Conservation (phyloP, 2,329 filamentous ascomycete genomes). For the Ceratocystis huliohia region DNA sequence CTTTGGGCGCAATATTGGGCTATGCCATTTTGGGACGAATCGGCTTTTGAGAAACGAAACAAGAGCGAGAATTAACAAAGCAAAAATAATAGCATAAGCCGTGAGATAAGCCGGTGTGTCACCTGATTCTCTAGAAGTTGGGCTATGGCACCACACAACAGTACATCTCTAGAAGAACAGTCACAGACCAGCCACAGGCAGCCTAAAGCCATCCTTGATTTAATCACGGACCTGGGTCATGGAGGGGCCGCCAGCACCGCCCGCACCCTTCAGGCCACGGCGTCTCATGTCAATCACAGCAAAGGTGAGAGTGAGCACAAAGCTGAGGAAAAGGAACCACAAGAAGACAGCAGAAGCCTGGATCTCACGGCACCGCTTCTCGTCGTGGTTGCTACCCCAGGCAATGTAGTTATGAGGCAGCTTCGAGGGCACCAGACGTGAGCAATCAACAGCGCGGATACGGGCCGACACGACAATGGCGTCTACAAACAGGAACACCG, state of each 20-base stretch:
- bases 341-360: conserved; percentile 64
- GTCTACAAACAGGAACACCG: conserved; percentile 57
- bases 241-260: conserved; percentile 34
- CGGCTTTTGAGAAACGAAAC: background rate
- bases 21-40: background rate
- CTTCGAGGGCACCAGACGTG: conserved; percentile 32
- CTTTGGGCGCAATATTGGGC: too few relatives aligned
- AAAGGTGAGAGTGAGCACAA: conserved; percentile 45
- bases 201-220: conserved; percentile 15
- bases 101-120: too few relatives aligned
- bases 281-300: conserved; percentile 42
- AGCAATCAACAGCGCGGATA: conserved; percentile 56
- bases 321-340: conserved; percentile 62
- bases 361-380: conserved; percentile 59
- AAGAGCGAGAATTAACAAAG: too few relatives aligned
- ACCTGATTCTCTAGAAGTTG: background rate
- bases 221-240: conserved; percentile 47
- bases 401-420: conserved; percentile 42
- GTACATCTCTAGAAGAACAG: background rate
- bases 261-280: conserved; percentile 33
- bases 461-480: conserved; percentile 59
- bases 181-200: background rate
- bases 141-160: conserved; percentile 1
- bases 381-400: conserved; percentile 45
- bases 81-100: background rate